A percentile compares a stretch with the other conserved stretches of the same genome.
phyloP scores from a whole-genome alignment of 2,329 filamentous ascomycete species.

The Pyricularia grisea region DNA sequence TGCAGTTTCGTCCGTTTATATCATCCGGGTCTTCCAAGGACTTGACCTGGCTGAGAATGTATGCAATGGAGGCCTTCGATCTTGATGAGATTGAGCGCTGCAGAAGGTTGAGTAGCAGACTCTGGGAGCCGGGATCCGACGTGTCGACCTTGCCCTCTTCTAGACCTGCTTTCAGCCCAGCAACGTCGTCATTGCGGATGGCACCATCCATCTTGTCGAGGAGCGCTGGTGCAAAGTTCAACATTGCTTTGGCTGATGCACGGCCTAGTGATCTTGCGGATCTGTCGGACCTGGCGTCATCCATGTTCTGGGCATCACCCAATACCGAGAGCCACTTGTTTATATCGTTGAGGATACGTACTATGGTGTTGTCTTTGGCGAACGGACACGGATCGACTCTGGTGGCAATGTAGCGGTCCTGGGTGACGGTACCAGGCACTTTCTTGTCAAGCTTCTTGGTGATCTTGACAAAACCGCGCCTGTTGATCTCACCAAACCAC shows the following conservation, averaged over 20 bases:
- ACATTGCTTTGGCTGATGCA: conserved; percentile 63
- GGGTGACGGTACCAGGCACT: conserved; percentile 63
- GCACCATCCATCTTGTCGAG: conserved; percentile 66
- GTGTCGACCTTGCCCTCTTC: conserved; percentile 45
- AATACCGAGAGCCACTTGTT: conserved; percentile 88
- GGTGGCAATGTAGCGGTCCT: conserved; percentile 78
- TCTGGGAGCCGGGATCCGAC: conserved; percentile 46
- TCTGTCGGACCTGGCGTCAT: conserved; percentile 65
- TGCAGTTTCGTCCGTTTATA: conserved; percentile 86
- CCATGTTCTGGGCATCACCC: conserved; percentile 64
- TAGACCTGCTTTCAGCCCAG: conserved; percentile 45
- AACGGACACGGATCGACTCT: conserved; percentile 88
- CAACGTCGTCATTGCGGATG: conserved; percentile 58
- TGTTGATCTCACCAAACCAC: conserved; percentile 97
- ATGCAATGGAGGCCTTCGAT: conserved; percentile 60
- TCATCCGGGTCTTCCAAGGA: conserved; percentile 80
- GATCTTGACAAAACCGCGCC: conserved; percentile 92
- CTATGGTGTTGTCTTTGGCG: conserved; percentile 56
- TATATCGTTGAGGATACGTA: conserved; percentile 48
- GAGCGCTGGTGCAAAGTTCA: conserved; percentile 59
- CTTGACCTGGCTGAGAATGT: conserved; percentile 58
- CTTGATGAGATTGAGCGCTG: conserved; percentile 67
- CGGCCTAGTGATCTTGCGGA: conserved; percentile 70
- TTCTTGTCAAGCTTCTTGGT: conserved; percentile 99
- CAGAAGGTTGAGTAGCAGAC: conserved; percentile 68